Conservation (phyloP, 2,329 filamentous ascomycete species). For the Cladosporium oxysporum region DNA sequence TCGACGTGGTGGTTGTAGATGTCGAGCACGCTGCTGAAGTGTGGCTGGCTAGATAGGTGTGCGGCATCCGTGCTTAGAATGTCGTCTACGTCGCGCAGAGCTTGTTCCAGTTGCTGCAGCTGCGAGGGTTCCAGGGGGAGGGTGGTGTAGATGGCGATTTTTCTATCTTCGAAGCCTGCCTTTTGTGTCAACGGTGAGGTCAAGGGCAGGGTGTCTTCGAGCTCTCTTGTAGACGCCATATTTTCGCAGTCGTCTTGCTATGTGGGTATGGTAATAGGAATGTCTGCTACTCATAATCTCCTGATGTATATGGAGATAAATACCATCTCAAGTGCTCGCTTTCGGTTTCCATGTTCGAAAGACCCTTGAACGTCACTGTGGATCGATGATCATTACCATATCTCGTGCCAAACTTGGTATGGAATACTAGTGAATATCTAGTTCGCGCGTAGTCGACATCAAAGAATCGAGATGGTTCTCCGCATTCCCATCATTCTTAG, state of each 20-base stretch:
- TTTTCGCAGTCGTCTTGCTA: neutral
- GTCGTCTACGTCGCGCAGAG: neutral
- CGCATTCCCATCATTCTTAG: neutral
- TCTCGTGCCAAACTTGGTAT: neutral
- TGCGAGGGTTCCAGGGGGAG: neutral
- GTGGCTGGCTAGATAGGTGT: neutral
- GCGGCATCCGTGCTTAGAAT: neutral
- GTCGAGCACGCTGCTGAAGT: neutral
- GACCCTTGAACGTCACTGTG: neutral
- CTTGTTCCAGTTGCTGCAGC: neutral
- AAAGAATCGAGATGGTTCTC: neutral
- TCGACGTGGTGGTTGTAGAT: neutral
- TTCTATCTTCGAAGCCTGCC: neutral
- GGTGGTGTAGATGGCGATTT: neutral
- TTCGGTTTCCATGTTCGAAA: neutral
- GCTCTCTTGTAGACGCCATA: neutral
- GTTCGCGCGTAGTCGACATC: neutral
- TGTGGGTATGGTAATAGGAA: neutral
- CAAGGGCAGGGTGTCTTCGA: neutral
- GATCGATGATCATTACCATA: neutral
- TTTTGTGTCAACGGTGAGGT: neutral
- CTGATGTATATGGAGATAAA: neutral
- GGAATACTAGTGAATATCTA: neutral
- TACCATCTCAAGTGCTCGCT: neutral
- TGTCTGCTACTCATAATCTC: neutral